Evolutionary conservation across 108 stramenopile species (phyloP).

Genomic region (Cyclotella atomus): DNA sequence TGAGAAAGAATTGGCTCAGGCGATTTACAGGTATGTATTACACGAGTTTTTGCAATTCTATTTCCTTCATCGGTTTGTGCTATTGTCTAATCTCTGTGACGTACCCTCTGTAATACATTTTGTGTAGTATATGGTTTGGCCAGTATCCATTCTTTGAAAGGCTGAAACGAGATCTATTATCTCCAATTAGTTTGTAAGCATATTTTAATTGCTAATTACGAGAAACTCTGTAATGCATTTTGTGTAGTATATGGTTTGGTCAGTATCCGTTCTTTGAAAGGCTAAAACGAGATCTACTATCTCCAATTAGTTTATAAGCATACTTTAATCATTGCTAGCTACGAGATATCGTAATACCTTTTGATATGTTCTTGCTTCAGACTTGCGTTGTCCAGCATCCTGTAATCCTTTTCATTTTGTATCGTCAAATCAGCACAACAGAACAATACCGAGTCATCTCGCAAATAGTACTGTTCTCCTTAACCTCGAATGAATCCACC

Average conservation of each 20-base stretch:
- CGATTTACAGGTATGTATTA: conserved; percentile 10
- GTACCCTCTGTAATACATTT: too few relatives aligned
- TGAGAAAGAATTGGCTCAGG: conserved; percentile 16
- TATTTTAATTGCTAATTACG: neutral
- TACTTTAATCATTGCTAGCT: neutral
- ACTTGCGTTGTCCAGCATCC: too few relatives aligned
- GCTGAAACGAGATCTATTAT: conserved; percentile 13
- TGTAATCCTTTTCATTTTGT: too few relatives aligned
- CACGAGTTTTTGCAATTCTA: neutral
- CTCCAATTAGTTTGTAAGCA: conserved; percentile 1
- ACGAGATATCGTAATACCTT: too few relatives aligned
- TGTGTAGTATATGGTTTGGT: conserved; percentile 27
- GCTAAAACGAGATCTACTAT: conserved; percentile 6
- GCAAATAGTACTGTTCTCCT: too few relatives aligned
- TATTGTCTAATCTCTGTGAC: too few relatives aligned
- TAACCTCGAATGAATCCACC: conserved; percentile 72
- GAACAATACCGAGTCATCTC: neutral
- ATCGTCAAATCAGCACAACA: too few relatives aligned
- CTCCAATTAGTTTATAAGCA: neutral
- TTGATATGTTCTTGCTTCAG: too few relatives aligned
- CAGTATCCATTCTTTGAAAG: conserved; percentile 15
- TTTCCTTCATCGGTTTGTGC: neutral
- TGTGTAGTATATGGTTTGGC: conserved; percentile 30
- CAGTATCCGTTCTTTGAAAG: conserved; percentile 13
- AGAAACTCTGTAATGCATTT: too few relatives aligned